Percentiles rank a stretch among this genome's conserved stretches.
Conservation (phyloP, 179 eudicot genomes). For the Heliamphora pulchella region DNA sequence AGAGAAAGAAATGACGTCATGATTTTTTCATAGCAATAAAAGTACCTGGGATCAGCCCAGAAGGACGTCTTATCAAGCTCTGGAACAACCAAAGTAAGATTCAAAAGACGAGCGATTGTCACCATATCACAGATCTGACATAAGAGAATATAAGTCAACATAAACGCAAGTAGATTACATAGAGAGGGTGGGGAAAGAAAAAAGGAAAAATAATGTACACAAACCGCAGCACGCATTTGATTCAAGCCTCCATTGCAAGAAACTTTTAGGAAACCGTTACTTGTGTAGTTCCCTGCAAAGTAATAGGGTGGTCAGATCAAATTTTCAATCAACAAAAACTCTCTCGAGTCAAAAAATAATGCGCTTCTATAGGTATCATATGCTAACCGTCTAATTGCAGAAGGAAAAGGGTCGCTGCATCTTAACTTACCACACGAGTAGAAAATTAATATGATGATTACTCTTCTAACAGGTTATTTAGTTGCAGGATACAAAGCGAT, state of each 20-base stretch:
- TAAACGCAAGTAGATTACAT: constrained; percentile 15
- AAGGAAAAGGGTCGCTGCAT: constrained; percentile 5
- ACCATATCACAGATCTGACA: constrained; percentile 99
- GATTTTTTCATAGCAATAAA: constrained; percentile 6
- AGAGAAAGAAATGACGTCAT: constrained; percentile 3
- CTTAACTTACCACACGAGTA: neutral
- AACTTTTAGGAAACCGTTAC: constrained; percentile 78
- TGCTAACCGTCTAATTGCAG: neutral
- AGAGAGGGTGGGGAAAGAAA: neutral
- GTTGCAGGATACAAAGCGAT: neutral
- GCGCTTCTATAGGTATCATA: neutral
- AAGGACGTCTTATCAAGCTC: constrained; percentile 96
- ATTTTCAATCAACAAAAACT: neutral
- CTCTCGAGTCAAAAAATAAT: neutral
- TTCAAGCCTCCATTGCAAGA: constrained; percentile 98
- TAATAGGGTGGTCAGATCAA: neutral
- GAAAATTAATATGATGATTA: neutral
- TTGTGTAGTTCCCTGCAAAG: constrained; percentile 75
- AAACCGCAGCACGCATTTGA: constrained; percentile 99
- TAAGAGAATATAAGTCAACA: constrained; percentile 11
- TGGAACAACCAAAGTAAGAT: constrained; percentile 91
- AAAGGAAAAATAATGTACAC: constrained; percentile 26
- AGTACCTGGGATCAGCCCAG: constrained; percentile 97
- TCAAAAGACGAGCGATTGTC: constrained; percentile 79
- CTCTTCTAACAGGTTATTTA: neutral